Percentiles rank a stretch among this genome's conserved stretches.
Evolutionary conservation across 768 basidiomycete genomes (phyloP).

Genomic region (Serendipita indica): DNA sequence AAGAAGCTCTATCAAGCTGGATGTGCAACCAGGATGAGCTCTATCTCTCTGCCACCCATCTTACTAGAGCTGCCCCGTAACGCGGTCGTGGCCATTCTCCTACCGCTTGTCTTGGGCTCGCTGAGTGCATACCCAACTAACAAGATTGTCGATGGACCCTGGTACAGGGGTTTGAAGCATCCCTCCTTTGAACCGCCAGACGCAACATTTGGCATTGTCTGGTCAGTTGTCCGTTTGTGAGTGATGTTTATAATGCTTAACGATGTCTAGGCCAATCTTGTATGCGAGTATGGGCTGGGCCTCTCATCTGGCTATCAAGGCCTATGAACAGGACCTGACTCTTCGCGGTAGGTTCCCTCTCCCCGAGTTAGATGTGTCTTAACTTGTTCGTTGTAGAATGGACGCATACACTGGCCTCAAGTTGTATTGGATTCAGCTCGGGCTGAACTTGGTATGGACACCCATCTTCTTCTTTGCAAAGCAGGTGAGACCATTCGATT

Average conservation of each 20-base stretch:
- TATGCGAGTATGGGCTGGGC: slow-evolving; percentile 47
- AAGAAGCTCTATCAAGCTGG: too few relatives aligned
- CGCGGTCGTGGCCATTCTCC: slow-evolving; percentile 41
- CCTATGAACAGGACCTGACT: slow-evolving; percentile 32
- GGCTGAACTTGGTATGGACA: slow-evolving; percentile 45
- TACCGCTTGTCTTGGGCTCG: slow-evolving; percentile 42
- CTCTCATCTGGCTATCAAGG: slow-evolving; percentile 43
- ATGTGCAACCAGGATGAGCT: too few relatives aligned
- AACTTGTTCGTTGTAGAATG: slow-evolving; percentile 21
- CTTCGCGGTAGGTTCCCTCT: slow-evolving; percentile 29
- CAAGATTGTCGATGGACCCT: slow-evolving; percentile 33
- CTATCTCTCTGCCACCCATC: slow-evolving; percentile 34
- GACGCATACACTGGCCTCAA: slow-evolving; percentile 33
- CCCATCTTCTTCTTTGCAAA: slow-evolving; percentile 47
- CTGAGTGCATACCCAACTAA: slow-evolving; percentile 35
- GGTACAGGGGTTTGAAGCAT: slow-evolving; percentile 41
- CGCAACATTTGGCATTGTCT: slow-evolving; percentile 43
- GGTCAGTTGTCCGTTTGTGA: slow-evolving; percentile 32
- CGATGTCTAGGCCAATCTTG: background rate
- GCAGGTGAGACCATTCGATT: background rate
- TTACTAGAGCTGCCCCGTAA: slow-evolving; percentile 40
- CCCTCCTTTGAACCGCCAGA: slow-evolving; percentile 41
- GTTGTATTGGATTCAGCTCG: slow-evolving; percentile 48
- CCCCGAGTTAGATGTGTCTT: background rate
- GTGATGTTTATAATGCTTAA: slow-evolving; percentile 13